phyloP scores from a whole-genome alignment of 2,329 filamentous ascomycete species.

The Fusarium verticillioides region DNA sequence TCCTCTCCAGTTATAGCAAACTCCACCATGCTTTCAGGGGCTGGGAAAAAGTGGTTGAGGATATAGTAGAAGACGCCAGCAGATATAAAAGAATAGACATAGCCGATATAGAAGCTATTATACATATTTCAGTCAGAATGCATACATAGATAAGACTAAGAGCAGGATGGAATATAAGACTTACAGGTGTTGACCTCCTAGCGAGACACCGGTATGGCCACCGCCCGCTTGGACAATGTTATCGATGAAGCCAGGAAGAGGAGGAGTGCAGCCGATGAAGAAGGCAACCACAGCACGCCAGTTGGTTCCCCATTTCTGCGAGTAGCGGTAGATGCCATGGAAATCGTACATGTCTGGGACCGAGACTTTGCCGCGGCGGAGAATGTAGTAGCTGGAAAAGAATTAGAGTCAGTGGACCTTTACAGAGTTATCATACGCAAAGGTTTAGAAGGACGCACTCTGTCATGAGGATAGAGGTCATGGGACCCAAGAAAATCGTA shows the following conservation, averaged over 20 bases:
- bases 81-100: neutral
- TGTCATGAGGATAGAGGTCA: constrained; percentile 9
- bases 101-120: neutral
- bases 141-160: too few species aligned
- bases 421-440: neutral
- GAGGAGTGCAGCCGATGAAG: constrained; percentile 1
- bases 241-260: constrained; percentile 5
- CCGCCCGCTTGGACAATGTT: constrained; percentile 4
- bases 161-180: neutral
- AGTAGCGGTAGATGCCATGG: constrained; percentile 8
- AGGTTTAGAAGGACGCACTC: neutral
- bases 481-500: constrained; percentile 4
- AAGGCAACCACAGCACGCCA: constrained; percentile 9
- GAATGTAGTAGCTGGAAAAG: neutral
- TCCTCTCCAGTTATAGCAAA: constrained; percentile 4
- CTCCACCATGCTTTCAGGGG: neutral
- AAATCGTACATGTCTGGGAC: constrained; percentile 6
- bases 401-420: neutral
- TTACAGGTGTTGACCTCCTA: neutral
- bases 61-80: neutral
- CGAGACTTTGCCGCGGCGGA: neutral
- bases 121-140: too few species aligned
- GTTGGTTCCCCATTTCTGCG: constrained; percentile 6
- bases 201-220: neutral
- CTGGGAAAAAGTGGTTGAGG: constrained; percentile 4